phyloP scores from a whole-genome alignment of 345 rosid genomes.

The Salix udensis region DNA sequence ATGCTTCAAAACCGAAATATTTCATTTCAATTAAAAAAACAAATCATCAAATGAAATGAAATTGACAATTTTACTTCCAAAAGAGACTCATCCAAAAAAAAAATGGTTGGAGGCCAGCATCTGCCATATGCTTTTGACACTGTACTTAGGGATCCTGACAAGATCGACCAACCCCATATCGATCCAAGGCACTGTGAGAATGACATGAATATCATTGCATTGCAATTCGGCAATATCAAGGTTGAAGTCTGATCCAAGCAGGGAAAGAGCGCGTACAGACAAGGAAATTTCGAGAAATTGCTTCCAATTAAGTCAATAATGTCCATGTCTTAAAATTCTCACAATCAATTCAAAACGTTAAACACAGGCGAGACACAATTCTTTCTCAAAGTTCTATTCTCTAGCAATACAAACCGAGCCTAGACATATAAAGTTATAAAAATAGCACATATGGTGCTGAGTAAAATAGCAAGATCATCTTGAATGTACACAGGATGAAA shows the following conservation, averaged over 20 bases:
- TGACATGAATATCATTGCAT: background rate
- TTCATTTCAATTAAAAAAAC: no score
- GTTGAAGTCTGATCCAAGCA: no score
- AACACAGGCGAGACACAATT: background rate
- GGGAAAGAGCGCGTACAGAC: no score
- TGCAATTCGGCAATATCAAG: no score
- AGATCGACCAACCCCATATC: background rate
- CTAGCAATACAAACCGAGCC: constrained; percentile 6
- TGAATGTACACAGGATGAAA: constrained; percentile 22
- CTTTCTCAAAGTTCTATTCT: background rate
- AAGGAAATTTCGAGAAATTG: no score
- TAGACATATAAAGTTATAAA: constrained; percentile 10
- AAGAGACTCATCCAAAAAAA: background rate
- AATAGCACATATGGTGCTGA: constrained; percentile 17
- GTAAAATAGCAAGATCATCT: constrained; percentile 5
- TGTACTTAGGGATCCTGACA: background rate
- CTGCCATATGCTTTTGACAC: background rate
- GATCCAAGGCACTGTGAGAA: background rate
- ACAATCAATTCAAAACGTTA: background rate
- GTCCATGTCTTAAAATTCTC: background rate
- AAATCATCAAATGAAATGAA: no score
- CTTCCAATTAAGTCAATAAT: no score
- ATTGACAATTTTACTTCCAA: no score
- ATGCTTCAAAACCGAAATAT: no score
- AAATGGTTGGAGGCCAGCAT: background rate